These are phyloP conservation scores for Rhodotorula sp. DNA, from an alignment of 1,284 basidiomycete species.

Conservation along the genomic window DNA sequence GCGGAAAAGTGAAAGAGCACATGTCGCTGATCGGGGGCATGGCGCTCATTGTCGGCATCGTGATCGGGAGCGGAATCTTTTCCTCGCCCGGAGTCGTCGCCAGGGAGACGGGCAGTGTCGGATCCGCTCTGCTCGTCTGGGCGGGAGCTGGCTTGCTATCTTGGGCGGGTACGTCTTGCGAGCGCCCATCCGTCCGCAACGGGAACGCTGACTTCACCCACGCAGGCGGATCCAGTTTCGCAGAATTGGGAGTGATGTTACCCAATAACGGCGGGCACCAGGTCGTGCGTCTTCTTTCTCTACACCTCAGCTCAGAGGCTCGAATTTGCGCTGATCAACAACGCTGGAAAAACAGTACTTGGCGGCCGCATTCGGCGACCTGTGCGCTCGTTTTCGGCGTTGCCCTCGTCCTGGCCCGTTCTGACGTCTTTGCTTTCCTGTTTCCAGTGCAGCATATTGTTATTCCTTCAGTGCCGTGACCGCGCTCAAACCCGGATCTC, in stretches of 20 bases:
- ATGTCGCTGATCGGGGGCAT: conserved; percentile 19
- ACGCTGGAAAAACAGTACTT: conserved; percentile 63
- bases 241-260: conserved; percentile 73
- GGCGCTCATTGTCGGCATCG: conserved; percentile 34
- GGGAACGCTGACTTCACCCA: conserved; percentile 63
- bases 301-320: conserved; percentile 50
- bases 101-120: conserved; percentile 67
- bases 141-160: conserved; percentile 60
- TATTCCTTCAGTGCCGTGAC: conserved; percentile 51
- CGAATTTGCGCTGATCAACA: too few species aligned
- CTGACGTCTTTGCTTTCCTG: too few species aligned
- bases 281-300: conserved; percentile 58
- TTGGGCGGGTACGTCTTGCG: conserved; percentile 68
- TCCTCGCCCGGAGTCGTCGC: conserved; percentile 75
- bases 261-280: conserved; percentile 70
- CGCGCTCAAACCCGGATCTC: conserved; percentile 57
- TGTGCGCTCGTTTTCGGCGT: conserved; percentile 1
- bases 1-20: conserved; percentile 16
- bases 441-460: conserved; percentile 54
- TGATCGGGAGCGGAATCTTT: conserved; percentile 73
- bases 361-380: conserved; percentile 61
- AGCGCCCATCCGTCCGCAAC: conserved; percentile 59
- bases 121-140: conserved; percentile 44
- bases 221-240: conserved; percentile 62
- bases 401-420: too few species aligned